Percentiles rank a stretch among this genome's conserved stretches.
phyloP scores from a whole-genome alignment of 192 early-diverging fungal genomes.

The Helicostylum pulchrum region DNA sequence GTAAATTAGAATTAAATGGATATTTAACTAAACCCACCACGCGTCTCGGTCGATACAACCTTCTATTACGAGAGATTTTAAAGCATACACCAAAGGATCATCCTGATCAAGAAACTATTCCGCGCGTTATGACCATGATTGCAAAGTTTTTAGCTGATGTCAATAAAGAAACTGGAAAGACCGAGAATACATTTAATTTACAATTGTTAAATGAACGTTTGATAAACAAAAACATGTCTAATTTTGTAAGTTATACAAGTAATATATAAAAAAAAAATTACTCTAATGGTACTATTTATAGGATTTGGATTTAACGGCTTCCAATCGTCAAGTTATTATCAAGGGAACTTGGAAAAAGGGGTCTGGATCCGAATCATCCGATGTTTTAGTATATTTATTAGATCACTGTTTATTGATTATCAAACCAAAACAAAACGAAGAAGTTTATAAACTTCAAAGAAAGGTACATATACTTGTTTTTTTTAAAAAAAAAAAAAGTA shows the following conservation, averaged over 20 bases:
- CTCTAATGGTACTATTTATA: slow-evolving; percentile 30
- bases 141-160: slow-evolving; percentile 74
- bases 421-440: slow-evolving; percentile 61
- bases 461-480: slow-evolving; percentile 36
- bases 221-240: slow-evolving; percentile 40
- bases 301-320: slow-evolving; percentile 71
- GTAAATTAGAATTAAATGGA: slow-evolving; percentile 81
- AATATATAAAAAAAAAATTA: background rate
- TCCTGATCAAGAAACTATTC: slow-evolving; percentile 73
- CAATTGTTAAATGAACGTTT: slow-evolving; percentile 69
- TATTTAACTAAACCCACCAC: slow-evolving; percentile 87
- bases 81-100: slow-evolving; percentile 79
- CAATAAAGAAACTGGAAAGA: slow-evolving; percentile 84
- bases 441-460: slow-evolving; percentile 60
- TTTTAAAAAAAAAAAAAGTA: background rate
- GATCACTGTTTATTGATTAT: slow-evolving; percentile 83
- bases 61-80: slow-evolving; percentile 77
- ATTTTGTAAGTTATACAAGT: slow-evolving; percentile 10
- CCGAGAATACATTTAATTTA: slow-evolving; percentile 86
- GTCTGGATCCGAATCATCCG: slow-evolving; percentile 57
- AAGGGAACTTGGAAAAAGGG: slow-evolving; percentile 76
- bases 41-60: slow-evolving; percentile 79
- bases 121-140: slow-evolving; percentile 68
- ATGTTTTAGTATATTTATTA: slow-evolving; percentile 77
- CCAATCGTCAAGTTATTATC: slow-evolving; percentile 68